Evolutionary conservation across 177 flowering plant genomes (phyloP).

Genomic region (Vitis hybrid): DNA sequence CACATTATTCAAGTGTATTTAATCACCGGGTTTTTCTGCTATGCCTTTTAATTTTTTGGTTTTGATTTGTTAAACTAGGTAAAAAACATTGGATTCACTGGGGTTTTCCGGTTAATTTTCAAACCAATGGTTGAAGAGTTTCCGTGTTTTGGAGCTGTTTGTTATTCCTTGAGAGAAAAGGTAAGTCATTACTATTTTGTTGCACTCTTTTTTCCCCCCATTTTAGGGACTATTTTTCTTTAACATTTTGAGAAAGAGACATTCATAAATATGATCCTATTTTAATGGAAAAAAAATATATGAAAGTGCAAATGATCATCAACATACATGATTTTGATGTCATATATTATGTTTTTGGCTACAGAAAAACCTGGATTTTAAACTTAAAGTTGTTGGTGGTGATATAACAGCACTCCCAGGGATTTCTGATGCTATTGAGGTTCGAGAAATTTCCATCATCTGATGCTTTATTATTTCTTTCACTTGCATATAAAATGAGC

Average conservation of each 20-base stretch:
- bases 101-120: slow-evolving; percentile 93
- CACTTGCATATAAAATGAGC: not conserved
- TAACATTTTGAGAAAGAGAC: not conserved
- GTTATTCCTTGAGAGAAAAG: slow-evolving; percentile 85
- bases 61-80: slow-evolving; percentile 51
- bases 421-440: slow-evolving; percentile 82
- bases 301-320: not conserved
- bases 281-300: not conserved
- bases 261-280: not conserved
- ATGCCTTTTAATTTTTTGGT: not conserved
- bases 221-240: not conserved
- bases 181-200: slow-evolving; percentile 22
- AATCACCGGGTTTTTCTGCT: not conserved
- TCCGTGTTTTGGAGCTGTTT: slow-evolving; percentile 95
- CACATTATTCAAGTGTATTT: not conserved
- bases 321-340: not conserved
- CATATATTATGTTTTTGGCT: slow-evolving; percentile 10
- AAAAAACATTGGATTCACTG: slow-evolving; percentile 90
- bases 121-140: slow-evolving; percentile 82
- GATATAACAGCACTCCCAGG: slow-evolving; percentile 89
- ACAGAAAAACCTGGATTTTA: slow-evolving; percentile 90
- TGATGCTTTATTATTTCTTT: not conserved
- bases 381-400: slow-evolving; percentile 86
- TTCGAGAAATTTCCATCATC: slow-evolving; percentile 16
- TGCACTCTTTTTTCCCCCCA: not conserved